A percentile compares a stretch with the other conserved stretches of the same genome.
These are phyloP conservation scores for Dictyostelium intermedium DNA, from an alignment of 78 protist genomes.

Conservation along the genomic window DNA sequence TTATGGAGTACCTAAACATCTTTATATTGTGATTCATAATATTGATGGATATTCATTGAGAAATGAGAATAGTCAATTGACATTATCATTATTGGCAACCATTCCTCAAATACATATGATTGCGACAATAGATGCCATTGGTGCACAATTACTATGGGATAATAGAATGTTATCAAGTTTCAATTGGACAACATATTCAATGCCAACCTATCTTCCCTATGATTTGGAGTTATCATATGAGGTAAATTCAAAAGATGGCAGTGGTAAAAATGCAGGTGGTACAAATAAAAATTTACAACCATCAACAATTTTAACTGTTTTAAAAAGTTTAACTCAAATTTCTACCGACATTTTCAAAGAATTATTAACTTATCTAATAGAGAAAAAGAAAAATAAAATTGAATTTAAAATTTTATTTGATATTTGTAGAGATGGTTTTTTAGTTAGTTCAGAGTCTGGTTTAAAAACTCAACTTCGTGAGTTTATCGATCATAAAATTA, in stretches of 20 bases:
- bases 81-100: neutral
- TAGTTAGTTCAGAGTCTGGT: neutral
- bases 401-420: neutral
- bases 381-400: neutral
- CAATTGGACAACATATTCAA: neutral
- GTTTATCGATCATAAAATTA: constrained; percentile 10
- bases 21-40: neutral
- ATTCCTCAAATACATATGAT: constrained; percentile 7
- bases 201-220: neutral
- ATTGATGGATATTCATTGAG: constrained; percentile 20
- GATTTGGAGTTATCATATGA: neutral
- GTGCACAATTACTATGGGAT: constrained; percentile 10
- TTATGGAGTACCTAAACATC: neutral
- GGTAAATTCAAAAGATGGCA: neutral
- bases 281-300: neutral
- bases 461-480: constrained; percentile 3
- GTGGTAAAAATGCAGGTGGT: neutral
- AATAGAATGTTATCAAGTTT: neutral
- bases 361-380: neutral
- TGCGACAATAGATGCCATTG: neutral
- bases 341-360: neutral
- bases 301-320: neutral
- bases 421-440: neutral
- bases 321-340: neutral
- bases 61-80: neutral